phyloP scores from a whole-genome alignment of 2,329 filamentous ascomycete genomes.

The Colletotrichum horii region DNA sequence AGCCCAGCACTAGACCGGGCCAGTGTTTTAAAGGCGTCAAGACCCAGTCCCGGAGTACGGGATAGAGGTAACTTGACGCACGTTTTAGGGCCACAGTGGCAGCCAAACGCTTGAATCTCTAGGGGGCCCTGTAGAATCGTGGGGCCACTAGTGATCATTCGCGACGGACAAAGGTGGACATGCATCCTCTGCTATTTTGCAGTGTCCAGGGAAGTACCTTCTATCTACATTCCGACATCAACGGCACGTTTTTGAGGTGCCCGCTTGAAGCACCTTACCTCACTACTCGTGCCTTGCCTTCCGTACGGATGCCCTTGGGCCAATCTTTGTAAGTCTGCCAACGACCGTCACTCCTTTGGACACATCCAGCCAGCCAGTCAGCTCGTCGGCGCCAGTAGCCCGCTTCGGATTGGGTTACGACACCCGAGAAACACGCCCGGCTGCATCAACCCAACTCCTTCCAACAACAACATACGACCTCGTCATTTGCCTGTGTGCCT shows the following conservation, averaged over 20 bases:
- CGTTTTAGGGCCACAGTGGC: constrained; percentile 12
- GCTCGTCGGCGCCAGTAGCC: not conserved
- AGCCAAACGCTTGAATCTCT: not conserved
- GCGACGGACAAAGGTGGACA: not conserved
- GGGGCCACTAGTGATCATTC: not conserved
- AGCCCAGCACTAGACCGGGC: constrained; percentile 15
- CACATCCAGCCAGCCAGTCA: not conserved
- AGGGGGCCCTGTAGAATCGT: constrained; percentile 4
- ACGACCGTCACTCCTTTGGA: not conserved
- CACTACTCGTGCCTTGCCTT: not conserved
- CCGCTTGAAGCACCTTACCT: not conserved
- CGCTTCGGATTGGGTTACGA: not conserved
- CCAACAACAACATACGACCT: not conserved
- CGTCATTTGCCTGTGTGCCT: not conserved
- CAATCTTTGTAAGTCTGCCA: not conserved
- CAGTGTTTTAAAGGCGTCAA: constrained; percentile 17
- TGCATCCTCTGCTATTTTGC: not conserved
- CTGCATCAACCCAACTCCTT: not conserved
- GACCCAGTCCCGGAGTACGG: constrained; percentile 7
- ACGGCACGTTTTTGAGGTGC: not conserved
- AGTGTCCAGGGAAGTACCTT: not conserved
- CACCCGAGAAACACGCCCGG: not conserved
- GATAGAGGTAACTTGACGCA: constrained; percentile 17
- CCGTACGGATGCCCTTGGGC: not conserved
- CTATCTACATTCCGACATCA: not conserved